A percentile compares a stretch with the other conserved stretches of the same genome.
These are phyloP conservation scores for Sherardia arvensis DNA, from an alignment of 257 asterid species.

Conservation along the genomic window DNA sequence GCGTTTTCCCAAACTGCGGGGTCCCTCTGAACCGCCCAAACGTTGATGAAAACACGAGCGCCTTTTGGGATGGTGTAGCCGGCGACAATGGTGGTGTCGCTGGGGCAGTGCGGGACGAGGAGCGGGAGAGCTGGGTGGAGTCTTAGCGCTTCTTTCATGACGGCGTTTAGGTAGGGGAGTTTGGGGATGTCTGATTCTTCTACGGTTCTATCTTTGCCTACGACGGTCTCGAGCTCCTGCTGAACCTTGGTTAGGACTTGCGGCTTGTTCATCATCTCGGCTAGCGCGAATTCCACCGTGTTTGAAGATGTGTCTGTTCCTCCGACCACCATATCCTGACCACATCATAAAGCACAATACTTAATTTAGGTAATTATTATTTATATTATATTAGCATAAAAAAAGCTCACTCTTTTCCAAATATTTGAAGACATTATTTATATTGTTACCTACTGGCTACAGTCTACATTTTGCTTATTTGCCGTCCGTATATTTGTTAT, in stretches of 20 bases:
- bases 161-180: constrained; percentile 41
- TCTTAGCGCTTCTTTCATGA: constrained; percentile 47
- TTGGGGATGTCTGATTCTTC: constrained; percentile 49
- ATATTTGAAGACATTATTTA: no score
- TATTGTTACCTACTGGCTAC: no score
- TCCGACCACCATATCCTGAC: constrained; percentile 65
- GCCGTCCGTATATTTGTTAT: no score
- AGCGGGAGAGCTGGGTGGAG: constrained; percentile 62
- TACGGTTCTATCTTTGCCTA: constrained; percentile 30
- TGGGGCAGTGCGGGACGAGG: constrained; percentile 62
- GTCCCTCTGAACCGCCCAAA: constrained; percentile 64
- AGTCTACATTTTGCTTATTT: no score
- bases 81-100: constrained; percentile 32
- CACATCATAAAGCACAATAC: neutral
- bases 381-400: no score
- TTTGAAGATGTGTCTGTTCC: constrained; percentile 75
- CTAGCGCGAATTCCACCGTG: constrained; percentile 50
- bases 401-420: no score
- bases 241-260: constrained; percentile 29
- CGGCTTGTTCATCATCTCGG: constrained; percentile 64
- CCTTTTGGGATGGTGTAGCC: constrained; percentile 46
- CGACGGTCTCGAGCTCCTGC: constrained; percentile 40
- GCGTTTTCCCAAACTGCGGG: constrained; percentile 44
- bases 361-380: no score
- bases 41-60: constrained; percentile 50